Evolutionary conservation across 2,329 filamentous ascomycete species (phyloP).

Genomic region (Exophiala sp.): DNA sequence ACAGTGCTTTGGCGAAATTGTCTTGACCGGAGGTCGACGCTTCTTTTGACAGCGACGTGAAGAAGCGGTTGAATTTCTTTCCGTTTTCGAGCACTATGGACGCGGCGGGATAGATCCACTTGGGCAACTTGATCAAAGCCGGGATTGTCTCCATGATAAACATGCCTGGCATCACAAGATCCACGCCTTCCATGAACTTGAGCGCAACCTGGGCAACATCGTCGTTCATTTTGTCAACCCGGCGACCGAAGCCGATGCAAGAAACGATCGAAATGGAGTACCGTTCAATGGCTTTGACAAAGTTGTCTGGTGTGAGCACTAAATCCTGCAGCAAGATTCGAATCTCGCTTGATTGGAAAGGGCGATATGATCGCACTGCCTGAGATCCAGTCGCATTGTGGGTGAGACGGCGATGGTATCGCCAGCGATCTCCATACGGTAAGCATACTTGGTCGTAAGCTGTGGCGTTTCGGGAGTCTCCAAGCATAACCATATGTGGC

Average conservation of each 20-base stretch:
- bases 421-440: slow-evolving; percentile 36
- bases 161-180: slow-evolving; percentile 19
- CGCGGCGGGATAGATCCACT: slow-evolving; percentile 16
- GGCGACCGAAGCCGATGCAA: slow-evolving; percentile 39
- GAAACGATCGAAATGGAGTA: slow-evolving; percentile 43
- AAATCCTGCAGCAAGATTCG: slow-evolving; percentile 48
- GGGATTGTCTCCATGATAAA: slow-evolving; percentile 22
- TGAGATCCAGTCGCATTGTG: slow-evolving; percentile 54
- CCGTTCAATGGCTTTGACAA: slow-evolving; percentile 40
- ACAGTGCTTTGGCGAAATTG: slow-evolving; percentile 44
- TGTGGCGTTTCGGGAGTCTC: slow-evolving; percentile 26
- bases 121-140: slow-evolving; percentile 41
- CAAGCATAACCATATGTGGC: slow-evolving; percentile 24
- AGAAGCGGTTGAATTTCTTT: slow-evolving; percentile 49
- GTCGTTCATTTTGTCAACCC: slow-evolving; percentile 45
- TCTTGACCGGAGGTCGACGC: slow-evolving; percentile 41
- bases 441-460: slow-evolving; percentile 47
- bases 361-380: slow-evolving; percentile 51
- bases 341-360: slow-evolving; percentile 58
- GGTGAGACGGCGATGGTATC: slow-evolving; percentile 48
- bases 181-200: slow-evolving; percentile 22
- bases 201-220: slow-evolving; percentile 41
- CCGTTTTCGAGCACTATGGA: slow-evolving; percentile 31
- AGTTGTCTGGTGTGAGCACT: slow-evolving; percentile 33
- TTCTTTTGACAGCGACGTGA: slow-evolving; percentile 51